These are phyloP conservation scores for Globisporangium iwayamae DNA, from an alignment of 352 stramenopile species.

Conservation along the genomic window DNA sequence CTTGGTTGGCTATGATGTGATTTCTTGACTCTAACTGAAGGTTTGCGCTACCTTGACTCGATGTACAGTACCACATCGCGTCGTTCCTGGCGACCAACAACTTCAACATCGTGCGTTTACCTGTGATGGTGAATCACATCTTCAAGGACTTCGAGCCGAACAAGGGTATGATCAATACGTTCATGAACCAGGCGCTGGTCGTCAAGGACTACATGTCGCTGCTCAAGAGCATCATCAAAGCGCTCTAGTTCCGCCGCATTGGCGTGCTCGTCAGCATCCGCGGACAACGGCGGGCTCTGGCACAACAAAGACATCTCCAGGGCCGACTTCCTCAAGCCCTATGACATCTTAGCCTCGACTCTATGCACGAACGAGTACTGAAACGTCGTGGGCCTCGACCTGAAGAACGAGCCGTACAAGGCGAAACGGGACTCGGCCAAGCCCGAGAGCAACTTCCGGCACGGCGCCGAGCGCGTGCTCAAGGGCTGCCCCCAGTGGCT, in stretches of 20 bases:
- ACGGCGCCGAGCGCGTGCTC: slow-evolving; percentile 29
- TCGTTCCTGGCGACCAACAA: slow-evolving; percentile 35
- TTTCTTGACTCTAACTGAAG: neutral
- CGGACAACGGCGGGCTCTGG: slow-evolving; percentile 21
- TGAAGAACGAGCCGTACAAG: slow-evolving; percentile 60
- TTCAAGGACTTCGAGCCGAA: slow-evolving; percentile 25
- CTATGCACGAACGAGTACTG: slow-evolving; percentile 33
- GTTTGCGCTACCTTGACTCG: neutral
- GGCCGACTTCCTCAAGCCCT: slow-evolving; percentile 21
- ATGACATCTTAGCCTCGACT: slow-evolving; percentile 18
- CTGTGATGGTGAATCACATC: slow-evolving; percentile 30
- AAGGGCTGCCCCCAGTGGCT: slow-evolving; percentile 30
- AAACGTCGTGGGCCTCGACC: slow-evolving; percentile 57
- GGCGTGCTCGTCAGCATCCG: slow-evolving; percentile 26
- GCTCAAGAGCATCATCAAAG: slow-evolving; percentile 28
- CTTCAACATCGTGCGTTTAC: slow-evolving; percentile 32
- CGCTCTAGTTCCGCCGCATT: slow-evolving; percentile 24
- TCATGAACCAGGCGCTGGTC: slow-evolving; percentile 27
- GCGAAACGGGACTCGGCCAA: slow-evolving; percentile 42
- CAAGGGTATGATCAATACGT: slow-evolving; percentile 26
- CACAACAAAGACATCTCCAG: slow-evolving; percentile 16
- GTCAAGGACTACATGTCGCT: slow-evolving; percentile 30
- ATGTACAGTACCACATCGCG: slow-evolving; percentile 28
- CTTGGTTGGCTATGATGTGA: neutral
- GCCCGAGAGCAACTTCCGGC: slow-evolving; percentile 20